Evolutionary conservation across 352 stramenopile genomes (phyloP).

Genomic region (Globisporangium heterothallicum): DNA sequence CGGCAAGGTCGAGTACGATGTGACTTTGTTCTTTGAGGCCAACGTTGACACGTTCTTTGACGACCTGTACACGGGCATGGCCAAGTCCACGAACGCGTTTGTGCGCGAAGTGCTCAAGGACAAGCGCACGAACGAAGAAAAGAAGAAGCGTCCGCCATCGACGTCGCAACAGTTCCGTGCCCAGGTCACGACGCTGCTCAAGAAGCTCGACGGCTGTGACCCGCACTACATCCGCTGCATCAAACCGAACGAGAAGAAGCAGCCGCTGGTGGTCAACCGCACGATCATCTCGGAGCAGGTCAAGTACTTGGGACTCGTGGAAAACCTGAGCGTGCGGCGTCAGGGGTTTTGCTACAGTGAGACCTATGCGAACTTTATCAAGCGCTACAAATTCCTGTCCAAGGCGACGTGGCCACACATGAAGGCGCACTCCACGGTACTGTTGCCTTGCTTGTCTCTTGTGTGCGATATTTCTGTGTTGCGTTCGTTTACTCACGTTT

Average conservation of each 20-base stretch:
- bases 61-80: conserved; percentile 70
- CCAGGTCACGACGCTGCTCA: conserved; percentile 77
- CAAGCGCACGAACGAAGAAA: conserved; percentile 68
- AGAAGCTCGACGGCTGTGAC: conserved; percentile 82
- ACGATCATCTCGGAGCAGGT: conserved; percentile 72
- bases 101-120: conserved; percentile 81
- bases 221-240: conserved; percentile 91
- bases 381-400: conserved; percentile 84
- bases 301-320: conserved; percentile 74
- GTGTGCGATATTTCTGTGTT: not conserved
- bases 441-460: not conserved
- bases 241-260: conserved; percentile 88
- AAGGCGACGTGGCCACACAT: conserved; percentile 63
- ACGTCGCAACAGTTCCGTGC: conserved; percentile 80
- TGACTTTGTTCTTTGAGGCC: conserved; percentile 79
- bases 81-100: conserved; percentile 62
- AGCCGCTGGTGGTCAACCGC: conserved; percentile 59
- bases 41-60: conserved; percentile 87
- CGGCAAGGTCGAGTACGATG: conserved; percentile 83
- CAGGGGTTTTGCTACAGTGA: conserved; percentile 84
- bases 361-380: conserved; percentile 73
- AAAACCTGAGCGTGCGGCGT: conserved; percentile 80
- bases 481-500: conserved; percentile 8
- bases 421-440: conserved; percentile 53
- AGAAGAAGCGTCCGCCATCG: conserved; percentile 78